A percentile compares a stretch with the other conserved stretches of the same genome.
Evolutionary conservation across 306 rosid genomes (phyloP).

Genomic region (Cercis canadensis): DNA sequence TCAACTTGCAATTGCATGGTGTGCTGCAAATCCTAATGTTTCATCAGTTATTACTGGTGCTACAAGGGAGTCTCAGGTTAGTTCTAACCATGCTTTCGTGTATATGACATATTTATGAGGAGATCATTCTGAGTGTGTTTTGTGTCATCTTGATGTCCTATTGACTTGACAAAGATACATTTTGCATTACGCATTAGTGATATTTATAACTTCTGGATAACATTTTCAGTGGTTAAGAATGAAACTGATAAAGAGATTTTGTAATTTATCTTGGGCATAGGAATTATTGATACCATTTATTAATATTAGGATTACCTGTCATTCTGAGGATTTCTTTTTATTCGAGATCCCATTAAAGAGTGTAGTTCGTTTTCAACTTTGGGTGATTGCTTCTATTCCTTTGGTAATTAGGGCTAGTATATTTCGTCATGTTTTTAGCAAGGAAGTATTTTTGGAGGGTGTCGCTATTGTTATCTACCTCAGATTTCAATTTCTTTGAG

Average conservation of each 20-base stretch:
- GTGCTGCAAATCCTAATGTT: slow-evolving; percentile 95
- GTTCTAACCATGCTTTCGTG: slow-evolving; percentile 33
- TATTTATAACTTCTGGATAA: too few species aligned
- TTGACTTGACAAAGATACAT: not conserved
- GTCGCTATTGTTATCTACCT: slow-evolving; percentile 1
- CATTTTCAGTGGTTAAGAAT: too few species aligned
- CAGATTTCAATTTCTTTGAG: not conserved
- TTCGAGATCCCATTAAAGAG: not conserved
- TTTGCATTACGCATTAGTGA: not conserved
- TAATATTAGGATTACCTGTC: not conserved
- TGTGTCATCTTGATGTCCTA: not conserved
- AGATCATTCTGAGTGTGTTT: not conserved
- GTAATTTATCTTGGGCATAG: too few species aligned
- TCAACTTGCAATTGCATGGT: slow-evolving; percentile 96
- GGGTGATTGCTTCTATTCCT: not conserved
- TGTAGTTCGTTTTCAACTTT: not conserved
- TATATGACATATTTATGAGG: not conserved
- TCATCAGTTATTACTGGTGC: slow-evolving; percentile 96
- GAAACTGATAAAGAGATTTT: too few species aligned
- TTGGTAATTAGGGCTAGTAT: slow-evolving; percentile 1
- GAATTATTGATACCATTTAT: too few species aligned
- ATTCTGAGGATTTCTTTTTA: not conserved
- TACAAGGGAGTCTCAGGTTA: slow-evolving; percentile 96
- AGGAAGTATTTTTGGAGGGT: too few species aligned
- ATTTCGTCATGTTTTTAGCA: not conserved